Conservation (phyloP, 352 stramenopile species). For the Pythium coloratum region DNA sequence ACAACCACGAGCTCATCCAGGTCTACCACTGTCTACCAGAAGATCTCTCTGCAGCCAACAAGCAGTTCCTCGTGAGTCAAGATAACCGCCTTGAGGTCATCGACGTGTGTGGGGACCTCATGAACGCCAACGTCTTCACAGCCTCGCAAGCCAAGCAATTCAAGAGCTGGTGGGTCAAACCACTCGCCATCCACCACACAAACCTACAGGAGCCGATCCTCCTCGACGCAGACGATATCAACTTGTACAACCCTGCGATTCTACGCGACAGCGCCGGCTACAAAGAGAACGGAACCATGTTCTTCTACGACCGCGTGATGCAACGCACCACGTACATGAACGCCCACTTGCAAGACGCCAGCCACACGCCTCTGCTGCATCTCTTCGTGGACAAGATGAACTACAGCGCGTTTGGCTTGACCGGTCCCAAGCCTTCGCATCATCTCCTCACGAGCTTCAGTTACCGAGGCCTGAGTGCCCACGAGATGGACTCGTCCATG, state of each 20-base stretch:
- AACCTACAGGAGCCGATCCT: slow-evolving; percentile 48
- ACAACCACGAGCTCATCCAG: slow-evolving; percentile 42
- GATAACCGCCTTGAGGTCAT: slow-evolving; percentile 58
- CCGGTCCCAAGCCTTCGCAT: slow-evolving; percentile 14
- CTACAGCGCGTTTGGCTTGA: slow-evolving; percentile 43
- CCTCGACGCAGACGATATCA: slow-evolving; percentile 55
- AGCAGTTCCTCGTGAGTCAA: slow-evolving; percentile 38
- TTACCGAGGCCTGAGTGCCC: slow-evolving; percentile 36
- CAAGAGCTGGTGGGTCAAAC: slow-evolving; percentile 66
- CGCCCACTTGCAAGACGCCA: slow-evolving; percentile 11
- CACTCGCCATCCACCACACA: slow-evolving; percentile 54
- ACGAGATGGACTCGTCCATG: slow-evolving; percentile 63
- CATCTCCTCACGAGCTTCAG: slow-evolving; percentile 36
- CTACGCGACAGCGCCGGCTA: slow-evolving; percentile 42
- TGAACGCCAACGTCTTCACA: slow-evolving; percentile 20
- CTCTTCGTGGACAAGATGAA: slow-evolving; percentile 44
- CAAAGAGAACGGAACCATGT: slow-evolving; percentile 45
- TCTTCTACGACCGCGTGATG: slow-evolving; percentile 65
- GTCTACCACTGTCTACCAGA: slow-evolving; percentile 42
- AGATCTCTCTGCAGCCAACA: slow-evolving; percentile 39
- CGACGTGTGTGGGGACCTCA: slow-evolving; percentile 56
- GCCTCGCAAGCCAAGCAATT: slow-evolving; percentile 30
- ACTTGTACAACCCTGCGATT: slow-evolving; percentile 41
- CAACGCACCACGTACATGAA: slow-evolving; percentile 35
- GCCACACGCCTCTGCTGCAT: slow-evolving; percentile 33